Conservation (phyloP, 768 basidiomycete species). For the Kwoniella newhampshirensis region DNA sequence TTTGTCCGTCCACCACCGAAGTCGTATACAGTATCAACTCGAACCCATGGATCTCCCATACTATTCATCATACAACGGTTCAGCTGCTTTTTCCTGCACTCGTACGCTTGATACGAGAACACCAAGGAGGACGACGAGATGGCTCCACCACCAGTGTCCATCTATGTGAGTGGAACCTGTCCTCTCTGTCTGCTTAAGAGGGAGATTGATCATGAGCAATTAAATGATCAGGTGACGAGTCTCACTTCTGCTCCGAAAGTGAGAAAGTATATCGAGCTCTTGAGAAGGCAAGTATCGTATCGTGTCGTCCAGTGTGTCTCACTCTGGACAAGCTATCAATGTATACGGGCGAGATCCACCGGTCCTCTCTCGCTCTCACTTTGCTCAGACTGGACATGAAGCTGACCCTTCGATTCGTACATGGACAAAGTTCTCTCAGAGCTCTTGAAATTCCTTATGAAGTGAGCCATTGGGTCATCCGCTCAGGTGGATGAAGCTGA, state of each 20-base stretch:
- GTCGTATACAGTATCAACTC: too few relatives aligned
- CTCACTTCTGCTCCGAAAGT: constrained; percentile 46
- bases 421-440: constrained; percentile 28
- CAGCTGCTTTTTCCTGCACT: too few relatives aligned
- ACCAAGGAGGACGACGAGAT: constrained; percentile 10
- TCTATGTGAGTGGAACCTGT: constrained; percentile 36
- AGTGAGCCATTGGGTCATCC: constrained; percentile 13
- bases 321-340: too few relatives aligned
- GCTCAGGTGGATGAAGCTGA: background rate
- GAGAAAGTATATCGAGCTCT: constrained; percentile 39
- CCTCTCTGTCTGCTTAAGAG: background rate
- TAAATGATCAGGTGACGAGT: constrained; percentile 33
- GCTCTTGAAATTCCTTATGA: constrained; percentile 46
- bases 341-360: too few relatives aligned
- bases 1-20: too few relatives aligned
- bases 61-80: too few relatives aligned
- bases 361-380: background rate
- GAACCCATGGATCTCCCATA: too few relatives aligned
- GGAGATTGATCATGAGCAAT: too few relatives aligned
- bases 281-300: constrained; percentile 31
- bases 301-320: too few relatives aligned
- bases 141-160: constrained; percentile 45
- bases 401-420: background rate
- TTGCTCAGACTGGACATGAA: background rate
- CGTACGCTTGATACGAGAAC: too few relatives aligned